Conservation (phyloP, 306 rosid genomes). For the Quercus dentata region DNA sequence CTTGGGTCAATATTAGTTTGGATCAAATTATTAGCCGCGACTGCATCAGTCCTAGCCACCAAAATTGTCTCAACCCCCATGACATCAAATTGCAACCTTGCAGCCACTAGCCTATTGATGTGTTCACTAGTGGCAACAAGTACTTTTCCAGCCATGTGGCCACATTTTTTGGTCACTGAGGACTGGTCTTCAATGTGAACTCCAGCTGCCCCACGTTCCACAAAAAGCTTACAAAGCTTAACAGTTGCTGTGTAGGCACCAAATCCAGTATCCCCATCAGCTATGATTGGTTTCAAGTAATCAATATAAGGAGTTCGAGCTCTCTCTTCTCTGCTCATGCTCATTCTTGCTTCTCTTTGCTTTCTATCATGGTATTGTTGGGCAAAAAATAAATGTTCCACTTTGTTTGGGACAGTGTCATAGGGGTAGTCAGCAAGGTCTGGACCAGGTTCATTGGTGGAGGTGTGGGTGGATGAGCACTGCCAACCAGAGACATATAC, state of each 20-base stretch:
- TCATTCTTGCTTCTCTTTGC: conserved; percentile 86
- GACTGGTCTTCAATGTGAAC: conserved; percentile 97
- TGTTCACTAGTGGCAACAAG: conserved; percentile 79
- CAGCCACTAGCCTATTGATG: conserved; percentile 85
- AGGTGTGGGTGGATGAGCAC: conserved; percentile 87
- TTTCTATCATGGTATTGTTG: conserved; percentile 92
- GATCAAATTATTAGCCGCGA: conserved; percentile 62
- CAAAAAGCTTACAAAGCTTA: conserved; percentile 95
- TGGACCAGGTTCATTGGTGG: conserved; percentile 94
- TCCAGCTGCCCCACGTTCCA: conserved; percentile 95
- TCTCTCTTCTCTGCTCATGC: conserved; percentile 74
- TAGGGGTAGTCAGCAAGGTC: conserved; percentile 98
- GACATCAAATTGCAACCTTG: conserved; percentile 89
- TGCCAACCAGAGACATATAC: conserved; percentile 99
- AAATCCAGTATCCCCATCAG: conserved; percentile 90
- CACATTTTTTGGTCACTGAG: conserved; percentile 86
- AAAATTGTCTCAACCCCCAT: conserved; percentile 90
- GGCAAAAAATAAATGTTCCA: conserved; percentile 85
- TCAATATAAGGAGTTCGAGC: conserved; percentile 74
- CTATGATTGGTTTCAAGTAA: conserved; percentile 87
- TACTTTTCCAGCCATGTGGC: conserved; percentile 98
- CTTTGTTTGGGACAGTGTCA: conserved; percentile 98
- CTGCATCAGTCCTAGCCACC: conserved; percentile 94
- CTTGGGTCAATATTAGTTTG: conserved; percentile 74
- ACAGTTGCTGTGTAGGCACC: conserved; percentile 88